Percentiles rank a stretch among this genome's conserved stretches.
phyloP scores from a whole-genome alignment of 257 asterid genomes.

The Verbena officinalis region DNA sequence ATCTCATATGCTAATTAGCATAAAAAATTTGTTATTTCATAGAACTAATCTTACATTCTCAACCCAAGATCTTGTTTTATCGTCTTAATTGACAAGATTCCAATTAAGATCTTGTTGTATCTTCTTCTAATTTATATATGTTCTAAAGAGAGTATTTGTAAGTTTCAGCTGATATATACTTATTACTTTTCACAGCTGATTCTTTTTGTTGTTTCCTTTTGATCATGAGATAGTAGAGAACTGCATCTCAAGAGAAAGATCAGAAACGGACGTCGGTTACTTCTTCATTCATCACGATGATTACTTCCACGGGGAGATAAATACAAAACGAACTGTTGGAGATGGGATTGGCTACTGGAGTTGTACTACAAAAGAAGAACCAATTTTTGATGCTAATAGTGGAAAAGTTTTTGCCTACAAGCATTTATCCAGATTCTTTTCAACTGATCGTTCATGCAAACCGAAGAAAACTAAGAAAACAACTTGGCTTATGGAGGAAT shows the following conservation, averaged over 20 bases:
- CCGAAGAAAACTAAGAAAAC: not conserved
- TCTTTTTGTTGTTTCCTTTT: not conserved
- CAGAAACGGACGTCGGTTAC: not conserved
- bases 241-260: too few relatives aligned
- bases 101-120: too few relatives aligned
- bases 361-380: not conserved
- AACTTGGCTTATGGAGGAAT: slow-evolving; percentile 21
- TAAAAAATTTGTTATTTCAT: too few relatives aligned
- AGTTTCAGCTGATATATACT: too few relatives aligned
- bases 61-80: too few relatives aligned
- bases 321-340: not conserved
- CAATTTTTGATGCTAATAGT: not conserved
- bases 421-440: not conserved
- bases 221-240: not conserved
- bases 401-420: slow-evolving; percentile 5
- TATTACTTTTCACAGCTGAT: too few relatives aligned
- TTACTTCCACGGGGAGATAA: slow-evolving; percentile 17
- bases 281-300: not conserved
- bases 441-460: not conserved
- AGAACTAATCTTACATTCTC: too few relatives aligned
- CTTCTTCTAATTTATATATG: too few relatives aligned
- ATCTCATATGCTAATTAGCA: too few relatives aligned
- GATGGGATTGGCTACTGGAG: slow-evolving; percentile 18
- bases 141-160: too few relatives aligned
- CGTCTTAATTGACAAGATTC: too few relatives aligned